Evolutionary conservation across 2,329 filamentous ascomycete species (phyloP), one percentile per base, ranked within the genome.

Genomic region (Aspergillus terreus): DNA sequence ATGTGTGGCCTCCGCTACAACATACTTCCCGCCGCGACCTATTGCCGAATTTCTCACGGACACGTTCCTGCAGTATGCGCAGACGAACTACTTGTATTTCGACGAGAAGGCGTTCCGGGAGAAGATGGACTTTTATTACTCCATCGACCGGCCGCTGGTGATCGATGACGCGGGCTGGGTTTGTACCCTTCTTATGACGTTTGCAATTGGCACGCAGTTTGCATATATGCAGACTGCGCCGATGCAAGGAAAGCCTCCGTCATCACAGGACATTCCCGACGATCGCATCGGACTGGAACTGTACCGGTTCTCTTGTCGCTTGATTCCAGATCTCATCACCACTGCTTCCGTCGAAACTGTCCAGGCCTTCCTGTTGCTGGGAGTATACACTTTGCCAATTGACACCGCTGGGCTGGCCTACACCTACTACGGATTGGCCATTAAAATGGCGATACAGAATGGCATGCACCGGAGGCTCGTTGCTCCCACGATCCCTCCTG

Each of bases 361-460:
- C 0, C 79, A 82, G 60, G 79, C 78, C 0, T 81, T 76, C 25
- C 40, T 63, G 11, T 48, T 63, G 4, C 35, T 62, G 19, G 60
- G 55, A 1, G 52, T 56, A 6, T 62, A 61, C 48, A 58, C 76
- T 1, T 62, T 82, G 2, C 78, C 79, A 0, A 68, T 81, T 1
- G 78, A 81, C 54, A 72, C 78, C 0, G 76, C 76, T 0, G 79
- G 78, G 0, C 58, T 82, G 25, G 74, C 76, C 0, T 82, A 79
- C 55, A 76, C 76, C 4, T 81, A 81, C 50, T 65, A 79, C 19
- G 78, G 77, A 6, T 62, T 81, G 4, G 76, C 77, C 1, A 68
- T 80, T 38, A 80, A 78, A 49, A 68, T 81, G 51, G 79, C 78
- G 2, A 77, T 81, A 7, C 78, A 80, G 50, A 81, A 81, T 57